Base-by-base conservation (phyloP, 352 stramenopile genomes). In the Phytophthora foliorum region DNA sequence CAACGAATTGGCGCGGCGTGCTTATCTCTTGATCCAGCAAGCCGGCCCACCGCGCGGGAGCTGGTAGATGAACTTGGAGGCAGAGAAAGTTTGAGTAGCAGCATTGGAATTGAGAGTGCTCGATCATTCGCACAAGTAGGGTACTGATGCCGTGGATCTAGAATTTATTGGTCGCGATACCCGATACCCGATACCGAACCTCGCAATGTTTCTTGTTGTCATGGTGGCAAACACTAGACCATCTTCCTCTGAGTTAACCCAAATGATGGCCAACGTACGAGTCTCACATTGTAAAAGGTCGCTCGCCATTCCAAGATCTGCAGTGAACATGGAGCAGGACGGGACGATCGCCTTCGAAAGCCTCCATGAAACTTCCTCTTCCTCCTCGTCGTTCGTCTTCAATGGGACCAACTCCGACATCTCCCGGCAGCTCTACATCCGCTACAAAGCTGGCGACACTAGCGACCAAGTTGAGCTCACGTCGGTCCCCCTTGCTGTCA, bases 381-480 rank as follows among this genome's bases (percentile, higher is more conserved):
- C 59, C 9, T 53, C 51, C 38, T 39, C 17, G 4, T 69, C 61
- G 3, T 78, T 79, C 32, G 27, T 65, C 3, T 82, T 82, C 39
- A 67, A 79, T 24, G 74, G 62, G 38, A 46, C 45, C 31, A 81
- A 74, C 27, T 86, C 74, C 21, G 75, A 80, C 34, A 66, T 82
- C 29, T 63, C 75, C 5, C 63, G 50, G 41, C 75, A 82, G 49
- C 62, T 77, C n/a, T 79, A 75, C 63, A 42, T 64, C 22, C 74
- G 70, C 1, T 24, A 75, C 19, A 17, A 59, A 19, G 50, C 46
- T 8, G 53, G 57, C 6, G 67, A 65, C 21, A 25, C 22, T 0
- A 10, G 16, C 4, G 19, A 60, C 16, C 10, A 31, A 54, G 16
- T 75, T 13, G n/a, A 52, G 10, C 57, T 74, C 50, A 57, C 27